Base-by-base conservation (phyloP, 306 rosid species). In the Aeschynomene evenia region DNA sequence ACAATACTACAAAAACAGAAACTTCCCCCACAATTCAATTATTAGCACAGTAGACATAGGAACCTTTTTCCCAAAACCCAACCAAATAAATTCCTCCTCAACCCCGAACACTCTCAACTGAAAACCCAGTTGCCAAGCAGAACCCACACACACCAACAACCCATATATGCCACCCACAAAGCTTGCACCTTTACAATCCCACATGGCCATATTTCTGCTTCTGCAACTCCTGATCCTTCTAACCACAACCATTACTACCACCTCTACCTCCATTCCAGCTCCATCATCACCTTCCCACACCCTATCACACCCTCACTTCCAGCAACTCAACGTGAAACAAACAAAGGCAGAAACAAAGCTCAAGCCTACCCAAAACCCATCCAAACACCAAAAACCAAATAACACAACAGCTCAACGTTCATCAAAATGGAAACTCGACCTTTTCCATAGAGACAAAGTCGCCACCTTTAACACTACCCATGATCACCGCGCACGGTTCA, bases 401-500 rank as follows among this genome's bases (percentile, higher is more conserved):
- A 52, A 11, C 16, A 31, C 67, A 7, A 37, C 36, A 6, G 31
- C 21, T 45, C 36, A 63, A 28, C 62, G 60, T 33, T 39, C 78
- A n/a, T 7, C 51, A 58, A 76, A 77, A 67, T 75, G 78, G 79
- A 91, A 81, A 77, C 79, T 91, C 24, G 54, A 73, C 46, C 86
- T 94, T 12, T 19, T 91, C 45, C 99, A 91, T 70, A 78, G 96
- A 83, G 99, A 94, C 66, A 77, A 60, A 77, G 26, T 86, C 1
- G 13, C 80, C 6, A 49, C 80, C 68, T 28, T 70, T 21, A n/a
- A 50, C 42, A 12, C 21, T 19, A 46, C 18, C 33, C 36, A 26
- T 1, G 33, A 63, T 22, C 81, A 63, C 14, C 68, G 53, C 15
- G 46, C 20, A 65, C 78, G 77, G 26, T 83, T 94, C 68, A 73